Conservation (phyloP, 73 alveolate genomes). For the Paramecium tetraurelia region DNA sequence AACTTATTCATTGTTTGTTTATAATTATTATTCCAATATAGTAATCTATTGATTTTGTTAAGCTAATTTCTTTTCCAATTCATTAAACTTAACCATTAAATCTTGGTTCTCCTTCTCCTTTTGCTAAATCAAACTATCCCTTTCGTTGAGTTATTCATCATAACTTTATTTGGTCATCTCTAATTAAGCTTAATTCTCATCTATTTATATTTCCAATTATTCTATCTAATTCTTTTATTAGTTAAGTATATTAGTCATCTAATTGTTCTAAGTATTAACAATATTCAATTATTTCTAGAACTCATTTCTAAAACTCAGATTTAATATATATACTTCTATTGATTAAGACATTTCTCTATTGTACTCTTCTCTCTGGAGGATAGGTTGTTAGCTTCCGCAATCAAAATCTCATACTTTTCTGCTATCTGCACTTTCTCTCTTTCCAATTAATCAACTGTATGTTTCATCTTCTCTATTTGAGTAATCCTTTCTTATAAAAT, state of each 20-base stretch:
- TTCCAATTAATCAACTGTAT: not conserved
- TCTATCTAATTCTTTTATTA: not conserved
- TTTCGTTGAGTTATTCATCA: not conserved
- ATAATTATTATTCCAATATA: not conserved
- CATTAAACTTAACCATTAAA: slow-evolving; percentile 4
- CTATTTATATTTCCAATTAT: not conserved
- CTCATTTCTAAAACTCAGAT: not conserved
- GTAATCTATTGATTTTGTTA: not conserved
- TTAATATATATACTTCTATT: not conserved
- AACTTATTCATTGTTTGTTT: not conserved
- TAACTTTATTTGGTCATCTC: not conserved
- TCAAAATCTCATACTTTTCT: not conserved
- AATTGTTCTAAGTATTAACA: not conserved
- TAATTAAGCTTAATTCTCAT: not conserved
- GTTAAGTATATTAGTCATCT: not conserved
- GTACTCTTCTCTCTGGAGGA: not conserved
- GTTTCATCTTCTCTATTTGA: not conserved
- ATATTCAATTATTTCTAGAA: not conserved
- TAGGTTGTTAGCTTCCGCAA: not conserved
- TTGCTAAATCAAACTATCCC: not conserved
- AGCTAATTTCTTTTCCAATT: slow-evolving; percentile 2
- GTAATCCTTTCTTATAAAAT: not conserved
- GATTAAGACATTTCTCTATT: not conserved
- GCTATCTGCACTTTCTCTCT: not conserved
- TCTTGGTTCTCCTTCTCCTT: not conserved